Evolutionary conservation across 495 filamentous ascomycete species (phyloP), one percentile per base, ranked within the genome.

Genomic region (Friedmanniomyces simplex): DNA sequence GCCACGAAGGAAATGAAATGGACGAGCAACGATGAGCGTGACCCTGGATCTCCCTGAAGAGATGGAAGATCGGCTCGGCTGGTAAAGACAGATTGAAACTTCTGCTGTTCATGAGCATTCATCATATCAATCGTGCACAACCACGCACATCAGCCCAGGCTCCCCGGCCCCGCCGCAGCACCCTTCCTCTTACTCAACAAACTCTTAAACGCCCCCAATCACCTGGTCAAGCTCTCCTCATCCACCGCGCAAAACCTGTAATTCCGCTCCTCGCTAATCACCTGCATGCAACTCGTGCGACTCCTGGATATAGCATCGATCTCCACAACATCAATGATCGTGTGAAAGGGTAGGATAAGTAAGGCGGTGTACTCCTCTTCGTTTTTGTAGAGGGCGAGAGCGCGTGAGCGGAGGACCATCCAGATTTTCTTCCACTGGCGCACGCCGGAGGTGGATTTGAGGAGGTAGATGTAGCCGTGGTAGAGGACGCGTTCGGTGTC

Each of bases 381-480:
- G 64, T 91, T 84, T 71, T 96, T 97, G 74, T 98, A 97, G 21
- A 97, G 82, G 7, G 89, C 87, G 48, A 97, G 71, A 52, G 88
- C 88, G 58, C 86, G 85, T 0, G 89, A 84, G 34, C 91, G 86
- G n/a, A 97, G 73, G 0, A 98, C 93, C 0, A 85, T 84, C 93
- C 93, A 98, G 32, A 88, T 76, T 60, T 87, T 85, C 75, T 95
- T 96, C 93, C 93, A 98, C 65, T 93, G 88, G 34, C 85, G 83
- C 39, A 98, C 84, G 6, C 87, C 88, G n/a, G 86, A 77, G 63
- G 90, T 91, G 58, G 84, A 86, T 58, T 87, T 89, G 25, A 95
- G 79, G 59, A 87, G 84, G 69, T 88, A 86, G 39, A 96, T 80
- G 73, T 89, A 91, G 20, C 91, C 89, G 68, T 96, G 89, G 79